phyloP scores from a whole-genome alignment of 768 basidiomycete species.

The Tulasnella sp. region DNA sequence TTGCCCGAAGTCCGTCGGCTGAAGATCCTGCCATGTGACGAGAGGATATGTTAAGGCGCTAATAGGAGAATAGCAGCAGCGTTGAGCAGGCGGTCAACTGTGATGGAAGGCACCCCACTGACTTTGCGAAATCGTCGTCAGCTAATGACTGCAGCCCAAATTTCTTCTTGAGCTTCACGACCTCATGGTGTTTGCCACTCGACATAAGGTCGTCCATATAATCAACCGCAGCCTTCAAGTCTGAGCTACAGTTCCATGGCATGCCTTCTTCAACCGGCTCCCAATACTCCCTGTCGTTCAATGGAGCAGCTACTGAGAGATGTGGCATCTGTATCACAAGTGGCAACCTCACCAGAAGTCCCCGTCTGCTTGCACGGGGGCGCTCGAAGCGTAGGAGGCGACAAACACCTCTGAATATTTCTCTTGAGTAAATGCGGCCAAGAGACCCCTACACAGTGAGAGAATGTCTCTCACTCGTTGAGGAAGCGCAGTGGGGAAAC shows the following conservation, averaged over 20 bases:
- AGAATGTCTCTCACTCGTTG: too few relatives aligned
- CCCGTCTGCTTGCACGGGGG: slow-evolving; percentile 27
- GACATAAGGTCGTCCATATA: not conserved
- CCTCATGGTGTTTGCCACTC: not conserved
- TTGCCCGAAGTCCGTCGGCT: not conserved
- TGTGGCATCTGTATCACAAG: too few relatives aligned
- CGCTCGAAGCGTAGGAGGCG: slow-evolving; percentile 25
- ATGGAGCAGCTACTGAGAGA: not conserved
- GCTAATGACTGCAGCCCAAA: not conserved
- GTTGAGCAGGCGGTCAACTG: not conserved
- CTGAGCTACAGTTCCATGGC: slow-evolving; percentile 32
- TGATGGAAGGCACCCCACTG: not conserved
- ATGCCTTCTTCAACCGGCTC: slow-evolving; percentile 26
- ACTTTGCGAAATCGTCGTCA: slow-evolving; percentile 12
- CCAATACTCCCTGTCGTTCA: slow-evolving; percentile 18
- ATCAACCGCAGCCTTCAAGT: not conserved
- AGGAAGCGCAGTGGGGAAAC: too few relatives aligned
- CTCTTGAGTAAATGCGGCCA: slow-evolving; percentile 13
- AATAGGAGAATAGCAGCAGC: not conserved
- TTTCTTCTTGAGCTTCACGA: too few relatives aligned
- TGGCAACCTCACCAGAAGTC: slow-evolving; percentile 13
- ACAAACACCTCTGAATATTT: slow-evolving; percentile 27
- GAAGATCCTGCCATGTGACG: slow-evolving; percentile 22
- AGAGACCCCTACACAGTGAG: not conserved
- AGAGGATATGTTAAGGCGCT: slow-evolving; percentile 23